A percentile compares a stretch with the other conserved stretches of the same genome.
Evolutionary conservation across 495 filamentous ascomycete genomes (phyloP).

Genomic region (Podospora fimiseda): DNA sequence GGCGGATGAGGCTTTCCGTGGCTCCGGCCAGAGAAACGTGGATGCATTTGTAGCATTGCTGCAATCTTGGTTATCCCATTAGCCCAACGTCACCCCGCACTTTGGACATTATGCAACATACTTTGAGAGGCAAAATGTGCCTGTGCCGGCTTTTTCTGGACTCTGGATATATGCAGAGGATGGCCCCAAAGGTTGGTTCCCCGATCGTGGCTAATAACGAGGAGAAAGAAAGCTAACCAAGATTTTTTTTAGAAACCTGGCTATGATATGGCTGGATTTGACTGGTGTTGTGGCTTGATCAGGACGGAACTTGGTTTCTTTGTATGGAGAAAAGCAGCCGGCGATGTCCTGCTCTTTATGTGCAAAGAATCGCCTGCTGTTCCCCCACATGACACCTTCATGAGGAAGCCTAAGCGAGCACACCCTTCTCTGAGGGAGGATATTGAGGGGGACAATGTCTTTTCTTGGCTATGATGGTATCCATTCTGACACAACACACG

Average conservation of each 20-base stretch:
- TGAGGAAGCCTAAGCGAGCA: constrained; percentile 22
- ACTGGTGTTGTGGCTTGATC: no score
- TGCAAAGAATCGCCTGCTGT: neutral
- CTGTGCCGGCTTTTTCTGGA: neutral
- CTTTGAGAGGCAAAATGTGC: neutral
- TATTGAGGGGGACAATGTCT: constrained; percentile 2
- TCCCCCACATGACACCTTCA: constrained; percentile 13
- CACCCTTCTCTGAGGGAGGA: neutral
- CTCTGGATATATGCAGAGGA: neutral
- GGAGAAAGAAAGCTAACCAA: neutral
- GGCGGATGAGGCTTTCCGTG: constrained; percentile 23
- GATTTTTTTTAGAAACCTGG: neutral
- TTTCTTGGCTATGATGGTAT: constrained; percentile 10
- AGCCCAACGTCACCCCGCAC: constrained; percentile 2
- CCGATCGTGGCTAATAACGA: neutral
- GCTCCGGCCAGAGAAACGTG: neutral
- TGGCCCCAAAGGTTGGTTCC: neutral
- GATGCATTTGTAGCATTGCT: constrained; percentile 9
- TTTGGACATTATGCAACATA: constrained; percentile 1
- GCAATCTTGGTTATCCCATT: neutral
- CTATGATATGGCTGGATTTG: neutral
- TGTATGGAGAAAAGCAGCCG: constrained; percentile 3
- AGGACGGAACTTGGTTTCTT: no score
- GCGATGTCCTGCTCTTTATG: constrained; percentile 20
- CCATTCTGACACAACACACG: constrained; percentile 9